These are phyloP conservation scores for Hypoxylon sp. DNA, from an alignment of 2,329 filamentous ascomycete species.

Conservation along the genomic window DNA sequence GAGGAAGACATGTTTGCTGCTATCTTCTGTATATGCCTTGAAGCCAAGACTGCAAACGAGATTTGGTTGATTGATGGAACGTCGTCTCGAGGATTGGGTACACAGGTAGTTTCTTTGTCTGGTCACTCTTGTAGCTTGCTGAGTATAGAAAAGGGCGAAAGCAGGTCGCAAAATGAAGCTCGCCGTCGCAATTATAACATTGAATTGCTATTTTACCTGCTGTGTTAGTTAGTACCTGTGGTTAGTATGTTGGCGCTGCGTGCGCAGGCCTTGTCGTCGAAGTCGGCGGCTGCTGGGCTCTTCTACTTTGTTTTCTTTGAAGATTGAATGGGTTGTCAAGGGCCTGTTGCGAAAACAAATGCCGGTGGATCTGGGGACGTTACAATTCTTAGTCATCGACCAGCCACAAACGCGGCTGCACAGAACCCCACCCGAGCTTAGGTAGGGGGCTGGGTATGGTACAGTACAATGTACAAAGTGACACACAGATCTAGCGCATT, in stretches of 20 bases:
- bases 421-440: not conserved
- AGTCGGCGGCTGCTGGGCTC: conserved; percentile 23
- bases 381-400: conserved; percentile 33
- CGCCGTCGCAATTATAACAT: conserved; percentile 20
- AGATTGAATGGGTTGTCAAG: conserved; percentile 29
- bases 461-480: not conserved
- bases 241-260: conserved; percentile 42
- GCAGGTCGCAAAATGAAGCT: conserved; percentile 14
- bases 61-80: not conserved
- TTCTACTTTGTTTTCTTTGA: conserved; percentile 46
- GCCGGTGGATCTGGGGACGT: conserved; percentile 4
- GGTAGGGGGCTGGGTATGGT: not conserved
- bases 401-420: conserved; percentile 13
- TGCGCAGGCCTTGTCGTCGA: conserved; percentile 42
- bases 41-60: conserved; percentile 3
- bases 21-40: conserved; percentile 5
- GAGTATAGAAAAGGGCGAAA: conserved; percentile 2
- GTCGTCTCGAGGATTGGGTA: conserved; percentile 18
- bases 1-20: conserved; percentile 54
- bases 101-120: conserved; percentile 25
- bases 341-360: conserved; percentile 39
- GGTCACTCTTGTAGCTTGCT: conserved; percentile 18
- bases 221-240: conserved; percentile 41
- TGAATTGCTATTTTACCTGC: conserved; percentile 25
- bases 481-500: not conserved